These are phyloP conservation scores for Alternaria arborescens DNA, from an alignment of 2,329 filamentous ascomycete genomes.

Conservation along the genomic window DNA sequence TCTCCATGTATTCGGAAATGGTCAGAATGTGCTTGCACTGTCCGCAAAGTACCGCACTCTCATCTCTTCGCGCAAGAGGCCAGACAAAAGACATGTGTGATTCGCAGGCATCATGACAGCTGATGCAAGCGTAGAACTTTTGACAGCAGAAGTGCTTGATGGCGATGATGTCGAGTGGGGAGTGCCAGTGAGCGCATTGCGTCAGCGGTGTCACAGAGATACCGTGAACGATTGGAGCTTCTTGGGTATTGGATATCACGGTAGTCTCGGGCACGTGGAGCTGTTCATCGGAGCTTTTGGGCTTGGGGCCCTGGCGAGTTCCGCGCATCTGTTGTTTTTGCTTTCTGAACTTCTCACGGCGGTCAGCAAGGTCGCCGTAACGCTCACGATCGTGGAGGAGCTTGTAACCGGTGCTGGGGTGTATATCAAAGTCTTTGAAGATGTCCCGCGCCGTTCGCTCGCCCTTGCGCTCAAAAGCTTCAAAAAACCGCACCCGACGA, in stretches of 20 bases:
- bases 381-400: too few relatives aligned
- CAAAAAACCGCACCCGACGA: too few relatives aligned
- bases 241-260: background rate
- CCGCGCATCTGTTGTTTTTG: too few relatives aligned
- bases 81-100: constrained; percentile 36
- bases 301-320: too few relatives aligned
- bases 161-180: constrained; percentile 48
- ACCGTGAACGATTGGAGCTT: constrained; percentile 33
- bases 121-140: constrained; percentile 50
- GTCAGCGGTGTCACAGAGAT: constrained; percentile 38
- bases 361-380: too few relatives aligned
- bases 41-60: constrained; percentile 44
- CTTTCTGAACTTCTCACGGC: too few relatives aligned
- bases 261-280: constrained; percentile 7
- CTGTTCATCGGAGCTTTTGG: too few relatives aligned
- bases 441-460: too few relatives aligned
- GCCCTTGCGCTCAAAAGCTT: too few relatives aligned
- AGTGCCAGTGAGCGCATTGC: constrained; percentile 47
- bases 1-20: constrained; percentile 42
- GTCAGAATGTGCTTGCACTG: constrained; percentile 39
- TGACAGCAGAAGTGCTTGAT: constrained; percentile 49
- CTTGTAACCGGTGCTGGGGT: too few relatives aligned
- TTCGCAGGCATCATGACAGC: constrained; percentile 43
- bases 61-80: constrained; percentile 26
- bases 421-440: too few relatives aligned